Conservation (phyloP, 75 land plant genomes). For the Picea sitchensis region DNA sequence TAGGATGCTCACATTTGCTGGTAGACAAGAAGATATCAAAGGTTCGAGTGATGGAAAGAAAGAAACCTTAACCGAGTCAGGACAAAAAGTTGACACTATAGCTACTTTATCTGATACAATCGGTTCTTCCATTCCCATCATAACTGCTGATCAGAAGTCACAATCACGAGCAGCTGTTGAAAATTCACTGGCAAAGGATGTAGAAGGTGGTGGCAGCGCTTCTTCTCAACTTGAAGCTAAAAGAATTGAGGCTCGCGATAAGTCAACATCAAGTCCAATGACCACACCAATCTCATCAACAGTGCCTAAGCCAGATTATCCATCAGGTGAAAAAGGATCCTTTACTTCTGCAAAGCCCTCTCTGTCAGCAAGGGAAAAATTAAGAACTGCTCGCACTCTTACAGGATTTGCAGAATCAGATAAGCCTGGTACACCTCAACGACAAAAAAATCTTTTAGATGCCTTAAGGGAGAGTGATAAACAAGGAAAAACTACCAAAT, state of each 20-base stretch:
- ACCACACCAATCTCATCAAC: constrained; percentile 1
- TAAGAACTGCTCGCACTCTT: constrained; percentile 22
- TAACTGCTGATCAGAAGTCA: neutral
- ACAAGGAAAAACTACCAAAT: constrained; percentile 34
- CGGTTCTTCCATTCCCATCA: neutral
- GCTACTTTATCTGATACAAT: neutral
- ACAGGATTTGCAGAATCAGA: constrained; percentile 16
- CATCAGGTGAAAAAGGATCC: constrained; percentile 16
- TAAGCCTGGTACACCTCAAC: constrained; percentile 16
- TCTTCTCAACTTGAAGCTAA: constrained; percentile 2
- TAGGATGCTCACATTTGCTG: neutral
- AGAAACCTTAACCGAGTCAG: neutral
- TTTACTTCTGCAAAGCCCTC: constrained; percentile 27
- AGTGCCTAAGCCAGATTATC: constrained; percentile 15
- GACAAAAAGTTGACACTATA: neutral
- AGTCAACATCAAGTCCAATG: constrained; percentile 8
- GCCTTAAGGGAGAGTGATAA: constrained; percentile 38
- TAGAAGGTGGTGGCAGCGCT: neutral
- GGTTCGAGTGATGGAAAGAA: neutral
- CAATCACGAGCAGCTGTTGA: neutral
- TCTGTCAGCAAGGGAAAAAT: constrained; percentile 19
- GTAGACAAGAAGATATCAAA: neutral
- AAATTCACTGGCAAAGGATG: constrained; percentile 1
- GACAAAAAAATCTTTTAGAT: constrained; percentile 16
- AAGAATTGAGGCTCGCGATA: neutral